Evolutionary conservation across 2,329 filamentous ascomycete species (phyloP).

Genomic region (Tolypocladium capitatum): DNA sequence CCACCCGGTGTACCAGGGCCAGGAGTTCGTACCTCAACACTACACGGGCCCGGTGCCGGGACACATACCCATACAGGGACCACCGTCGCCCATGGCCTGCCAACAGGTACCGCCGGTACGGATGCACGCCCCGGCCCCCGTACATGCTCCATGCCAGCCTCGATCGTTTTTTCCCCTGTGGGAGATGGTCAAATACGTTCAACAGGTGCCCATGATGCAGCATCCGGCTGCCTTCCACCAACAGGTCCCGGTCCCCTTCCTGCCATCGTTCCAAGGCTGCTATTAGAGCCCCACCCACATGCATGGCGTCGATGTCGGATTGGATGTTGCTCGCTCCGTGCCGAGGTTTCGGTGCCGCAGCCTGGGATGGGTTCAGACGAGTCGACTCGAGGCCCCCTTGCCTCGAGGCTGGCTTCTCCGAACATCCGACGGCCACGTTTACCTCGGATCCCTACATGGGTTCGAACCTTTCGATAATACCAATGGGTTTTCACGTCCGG

Average conservation of each 20-base stretch:
- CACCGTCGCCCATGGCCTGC: conserved; percentile 15
- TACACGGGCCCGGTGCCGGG: conserved; percentile 26
- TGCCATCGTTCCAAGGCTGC: conserved; percentile 39
- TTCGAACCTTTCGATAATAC: neutral
- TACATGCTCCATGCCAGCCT: conserved; percentile 24
- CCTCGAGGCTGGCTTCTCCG: neutral
- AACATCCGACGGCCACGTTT: neutral
- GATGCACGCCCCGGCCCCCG: conserved; percentile 21
- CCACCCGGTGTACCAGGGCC: conserved; percentile 23
- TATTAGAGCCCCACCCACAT: conserved; percentile 16
- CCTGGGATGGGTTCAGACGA: neutral
- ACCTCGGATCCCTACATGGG: neutral
- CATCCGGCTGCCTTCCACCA: conserved; percentile 38
- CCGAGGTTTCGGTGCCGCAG: neutral
- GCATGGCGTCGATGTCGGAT: neutral
- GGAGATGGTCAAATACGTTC: conserved; percentile 40
- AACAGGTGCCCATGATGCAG: conserved; percentile 33
- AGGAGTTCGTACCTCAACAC: conserved; percentile 33
- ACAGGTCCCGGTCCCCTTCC: conserved; percentile 37
- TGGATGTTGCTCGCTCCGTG: too few species aligned
- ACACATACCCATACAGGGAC: conserved; percentile 8
- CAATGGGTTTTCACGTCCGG: neutral
- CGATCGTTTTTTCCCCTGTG: conserved; percentile 38
- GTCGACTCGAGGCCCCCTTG: neutral
- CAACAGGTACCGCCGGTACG: conserved; percentile 14